Evolutionary conservation across 78 protist species (phyloP), one percentile per base, ranked within the genome.

Genomic region (Guillardia theta): DNA sequence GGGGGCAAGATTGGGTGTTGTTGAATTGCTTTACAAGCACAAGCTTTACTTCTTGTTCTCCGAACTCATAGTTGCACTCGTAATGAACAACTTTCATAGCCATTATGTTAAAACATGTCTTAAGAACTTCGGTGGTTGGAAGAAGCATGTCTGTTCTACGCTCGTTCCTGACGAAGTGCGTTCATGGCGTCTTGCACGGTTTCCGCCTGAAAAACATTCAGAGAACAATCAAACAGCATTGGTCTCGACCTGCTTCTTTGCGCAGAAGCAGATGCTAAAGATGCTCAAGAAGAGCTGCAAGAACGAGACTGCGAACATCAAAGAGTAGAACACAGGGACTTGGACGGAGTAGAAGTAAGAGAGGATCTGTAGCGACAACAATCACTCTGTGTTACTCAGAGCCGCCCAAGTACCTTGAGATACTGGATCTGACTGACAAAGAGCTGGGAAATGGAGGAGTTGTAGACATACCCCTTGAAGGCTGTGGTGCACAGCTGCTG

Each of bases 381-480:
- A 6, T 0, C 70, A 30, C 6, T 24, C 70, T 58, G 70, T 58
- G 27, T 27, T n/a, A 30, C 70, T 27, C 70, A 6, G 1, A 1
- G 39, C 27, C 6, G 70, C 70, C 70, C 27, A 6, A 18, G 83
- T 12, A 62, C 54, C 48, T n/a, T 43, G 30, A 97, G 93, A 53
- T 95, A 46, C 80, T 45, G 12, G 43, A 95, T 88, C 24, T 92
- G 87, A 43, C 64, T 88, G 77, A 83, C 62, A 37, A 95, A 95
- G 41, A 95, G 43, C 50, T 92, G 33, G 58, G 95, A 94, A 93
- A 97, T 93, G 0, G 97, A 92, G 1, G 99, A 96, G 37, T 54
- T 37, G 45, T 97, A 92, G 24, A 97, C 94, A 87, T 95, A 98
- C 46, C 90, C 96, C 15, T 93, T 54, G 92, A 98, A 98, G 43